A percentile compares a stretch with the other conserved stretches of the same genome.
phyloP scores from a whole-genome alignment of 768 basidiomycete species.

The Mycena rosella region DNA sequence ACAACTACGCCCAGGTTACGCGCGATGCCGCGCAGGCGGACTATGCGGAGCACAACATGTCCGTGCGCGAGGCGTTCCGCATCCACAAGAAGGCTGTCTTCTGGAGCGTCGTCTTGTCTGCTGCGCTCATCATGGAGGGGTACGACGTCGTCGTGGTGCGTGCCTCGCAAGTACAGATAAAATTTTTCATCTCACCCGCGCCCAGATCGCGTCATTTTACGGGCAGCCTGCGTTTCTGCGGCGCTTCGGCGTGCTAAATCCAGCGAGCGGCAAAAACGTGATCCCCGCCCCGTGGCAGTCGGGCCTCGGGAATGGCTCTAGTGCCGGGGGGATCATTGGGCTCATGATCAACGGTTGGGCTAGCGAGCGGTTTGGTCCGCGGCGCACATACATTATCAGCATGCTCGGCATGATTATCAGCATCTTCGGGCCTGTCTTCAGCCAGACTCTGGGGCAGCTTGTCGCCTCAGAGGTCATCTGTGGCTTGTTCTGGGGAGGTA shows the following conservation, averaged over 20 bases:
- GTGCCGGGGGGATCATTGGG: slow-evolving; percentile 40
- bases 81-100: slow-evolving; percentile 41
- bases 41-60: slow-evolving; percentile 37
- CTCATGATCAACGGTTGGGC: slow-evolving; percentile 38
- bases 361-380: slow-evolving; percentile 39
- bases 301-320: slow-evolving; percentile 37
- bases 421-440: slow-evolving; percentile 34
- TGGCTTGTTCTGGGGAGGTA: slow-evolving; percentile 38
- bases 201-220: slow-evolving; percentile 28
- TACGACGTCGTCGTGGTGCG: slow-evolving; percentile 42
- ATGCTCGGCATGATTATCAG: slow-evolving; percentile 36
- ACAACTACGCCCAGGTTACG: slow-evolving; percentile 35
- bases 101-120: slow-evolving; percentile 41
- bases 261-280: slow-evolving; percentile 20
- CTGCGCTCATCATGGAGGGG: slow-evolving; percentile 42
- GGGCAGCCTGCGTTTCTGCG: slow-evolving; percentile 37
- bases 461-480: slow-evolving; percentile 34
- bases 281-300: slow-evolving; percentile 42
- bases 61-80: slow-evolving; percentile 36
- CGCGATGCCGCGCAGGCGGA: slow-evolving; percentile 37
- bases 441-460: slow-evolving; percentile 23
- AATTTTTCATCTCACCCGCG: neutral
- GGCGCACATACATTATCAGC: slow-evolving; percentile 35
- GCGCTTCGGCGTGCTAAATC: slow-evolving; percentile 36
- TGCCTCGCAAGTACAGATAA: neutral